Conservation (phyloP, 139 green algal species). For the Tetraselmis striata region DNA sequence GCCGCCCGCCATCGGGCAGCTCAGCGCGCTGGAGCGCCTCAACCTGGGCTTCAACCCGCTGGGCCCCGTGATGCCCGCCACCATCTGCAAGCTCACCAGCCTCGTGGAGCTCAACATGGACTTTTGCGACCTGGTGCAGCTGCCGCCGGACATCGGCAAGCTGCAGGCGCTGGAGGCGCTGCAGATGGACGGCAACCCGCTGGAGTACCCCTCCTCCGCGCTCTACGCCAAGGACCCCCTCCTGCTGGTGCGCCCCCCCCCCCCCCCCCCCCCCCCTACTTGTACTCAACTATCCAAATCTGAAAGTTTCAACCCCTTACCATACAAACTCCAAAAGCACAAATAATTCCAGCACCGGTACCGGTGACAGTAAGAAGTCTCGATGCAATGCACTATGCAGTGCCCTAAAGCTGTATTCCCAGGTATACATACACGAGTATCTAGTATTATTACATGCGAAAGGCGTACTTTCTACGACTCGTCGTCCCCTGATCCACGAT, state of each 20-base stretch:
- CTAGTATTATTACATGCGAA: too few relatives aligned
- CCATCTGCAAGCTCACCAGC: not conserved
- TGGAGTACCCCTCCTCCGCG: not conserved
- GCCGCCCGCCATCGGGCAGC: not conserved
- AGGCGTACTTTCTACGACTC: too few relatives aligned
- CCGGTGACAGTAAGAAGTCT: too few relatives aligned
- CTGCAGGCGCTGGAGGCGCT: not conserved
- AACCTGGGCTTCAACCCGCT: conserved; percentile 8
- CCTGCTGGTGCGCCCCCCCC: conserved; percentile 4
- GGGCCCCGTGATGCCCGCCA: not conserved
- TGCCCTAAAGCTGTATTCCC: too few relatives aligned
- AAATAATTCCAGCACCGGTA: too few relatives aligned
- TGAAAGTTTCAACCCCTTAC: too few relatives aligned
- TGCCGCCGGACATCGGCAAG: conserved; percentile 1
- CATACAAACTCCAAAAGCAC: too few relatives aligned
- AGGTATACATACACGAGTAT: too few relatives aligned
- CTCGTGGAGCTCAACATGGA: conserved; percentile 6
- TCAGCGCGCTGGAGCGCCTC: not conserved
- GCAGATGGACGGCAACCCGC: not conserved
- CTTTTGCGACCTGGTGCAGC: not conserved
- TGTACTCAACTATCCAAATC: too few relatives aligned
- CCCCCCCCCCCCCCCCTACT: too few relatives aligned
- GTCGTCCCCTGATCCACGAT: too few relatives aligned
- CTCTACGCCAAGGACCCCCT: conserved; percentile 10
- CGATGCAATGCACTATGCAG: too few relatives aligned